phyloP scores from a whole-genome alignment of 2,329 filamentous ascomycete species.

The Arachnopeziza araneosa region DNA sequence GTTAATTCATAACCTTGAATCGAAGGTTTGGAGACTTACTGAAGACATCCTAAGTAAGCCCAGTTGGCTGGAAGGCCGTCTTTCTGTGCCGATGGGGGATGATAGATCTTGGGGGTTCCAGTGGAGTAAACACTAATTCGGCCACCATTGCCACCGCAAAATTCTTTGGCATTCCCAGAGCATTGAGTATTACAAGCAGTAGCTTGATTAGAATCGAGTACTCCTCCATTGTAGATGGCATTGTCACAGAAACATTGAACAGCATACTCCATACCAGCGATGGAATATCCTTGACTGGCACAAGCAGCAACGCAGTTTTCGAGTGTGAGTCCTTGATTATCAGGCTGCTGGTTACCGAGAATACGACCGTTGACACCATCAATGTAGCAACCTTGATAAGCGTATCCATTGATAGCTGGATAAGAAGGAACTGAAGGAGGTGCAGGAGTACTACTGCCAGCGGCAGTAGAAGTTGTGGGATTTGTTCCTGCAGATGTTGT shows the following conservation, averaged over 20 bases:
- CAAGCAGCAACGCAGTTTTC: conserved; percentile 20
- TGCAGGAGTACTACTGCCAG: neutral
- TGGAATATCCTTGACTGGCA: conserved; percentile 14
- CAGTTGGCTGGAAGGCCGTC: neutral
- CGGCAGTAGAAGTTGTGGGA: neutral
- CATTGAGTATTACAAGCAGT: conserved; percentile 15
- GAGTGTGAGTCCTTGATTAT: conserved; percentile 14
- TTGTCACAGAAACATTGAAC: conserved; percentile 26
- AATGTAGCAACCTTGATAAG: conserved; percentile 11
- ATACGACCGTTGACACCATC: conserved; percentile 7
- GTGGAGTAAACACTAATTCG: conserved; percentile 19
- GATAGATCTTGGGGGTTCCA: conserved; percentile 11
- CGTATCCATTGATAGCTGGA: conserved; percentile 7
- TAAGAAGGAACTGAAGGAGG: neutral
- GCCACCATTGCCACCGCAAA: conserved; percentile 18
- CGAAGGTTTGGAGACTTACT: neutral
- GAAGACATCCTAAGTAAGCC: neutral
- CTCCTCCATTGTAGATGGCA: conserved; percentile 14
- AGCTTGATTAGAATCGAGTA: conserved; percentile 3
- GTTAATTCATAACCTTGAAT: neutral
- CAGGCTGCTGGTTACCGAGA: conserved; percentile 6
- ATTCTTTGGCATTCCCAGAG: conserved; percentile 8
- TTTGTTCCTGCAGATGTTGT: no score
- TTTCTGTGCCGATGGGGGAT: neutral
- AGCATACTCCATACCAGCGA: conserved; percentile 32